Evolutionary conservation across 176 grass and related monocot genomes (phyloP).

Genomic region (Poa pratensis): DNA sequence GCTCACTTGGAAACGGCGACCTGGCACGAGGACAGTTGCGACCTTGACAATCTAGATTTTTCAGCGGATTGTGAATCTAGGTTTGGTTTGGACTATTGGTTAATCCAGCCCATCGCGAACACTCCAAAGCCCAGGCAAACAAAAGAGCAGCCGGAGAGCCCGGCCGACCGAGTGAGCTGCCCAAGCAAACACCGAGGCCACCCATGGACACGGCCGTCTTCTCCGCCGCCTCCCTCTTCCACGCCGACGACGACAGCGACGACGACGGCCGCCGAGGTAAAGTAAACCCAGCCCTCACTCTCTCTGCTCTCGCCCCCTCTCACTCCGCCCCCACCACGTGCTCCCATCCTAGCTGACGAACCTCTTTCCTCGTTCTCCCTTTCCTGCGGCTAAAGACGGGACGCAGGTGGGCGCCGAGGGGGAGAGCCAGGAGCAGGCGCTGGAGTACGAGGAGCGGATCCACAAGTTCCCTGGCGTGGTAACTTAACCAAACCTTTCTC

Average conservation of each 20-base stretch:
- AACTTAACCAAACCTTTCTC: background rate
- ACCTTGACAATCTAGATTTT: too few species aligned
- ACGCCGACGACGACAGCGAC: conserved; percentile 40
- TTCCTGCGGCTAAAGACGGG: background rate
- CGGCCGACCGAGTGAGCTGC: conserved; percentile 2
- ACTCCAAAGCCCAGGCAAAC: too few species aligned
- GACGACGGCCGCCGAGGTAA: conserved; percentile 26
- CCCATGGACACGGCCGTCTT: conserved; percentile 62
- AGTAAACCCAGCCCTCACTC: background rate
- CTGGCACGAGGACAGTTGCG: too few species aligned
- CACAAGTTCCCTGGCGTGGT: conserved; percentile 39
- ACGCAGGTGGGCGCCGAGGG: conserved; percentile 15
- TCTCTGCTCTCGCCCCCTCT: background rate
- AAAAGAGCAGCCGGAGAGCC: background rate
- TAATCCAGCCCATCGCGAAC: too few species aligned
- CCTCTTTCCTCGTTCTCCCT: background rate
- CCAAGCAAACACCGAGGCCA: background rate
- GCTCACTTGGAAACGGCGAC: too few species aligned
- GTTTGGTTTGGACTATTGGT: too few species aligned
- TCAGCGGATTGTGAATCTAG: too few species aligned
- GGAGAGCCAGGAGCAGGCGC: background rate
- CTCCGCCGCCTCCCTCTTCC: conserved; percentile 62
- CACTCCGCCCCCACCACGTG: background rate
- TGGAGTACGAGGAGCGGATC: conserved; percentile 23
- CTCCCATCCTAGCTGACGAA: background rate